Base-by-base conservation (phyloP, 1,284 basidiomycete genomes). In the Exobasidium cylindrosporum region DNA sequence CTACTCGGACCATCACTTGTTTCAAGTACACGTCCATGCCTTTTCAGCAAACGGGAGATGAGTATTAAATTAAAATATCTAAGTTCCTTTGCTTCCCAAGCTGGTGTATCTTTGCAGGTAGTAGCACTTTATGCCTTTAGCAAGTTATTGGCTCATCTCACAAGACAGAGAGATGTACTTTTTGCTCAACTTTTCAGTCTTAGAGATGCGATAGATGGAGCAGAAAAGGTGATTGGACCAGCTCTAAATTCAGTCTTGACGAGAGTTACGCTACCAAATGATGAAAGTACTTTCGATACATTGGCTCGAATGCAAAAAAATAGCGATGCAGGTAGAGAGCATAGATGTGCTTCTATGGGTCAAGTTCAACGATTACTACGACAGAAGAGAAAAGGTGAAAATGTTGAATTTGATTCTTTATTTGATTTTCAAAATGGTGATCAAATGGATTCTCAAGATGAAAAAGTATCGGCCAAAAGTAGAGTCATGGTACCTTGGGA, bases 181-280 rank as follows among this genome's bases (percentile, higher is more conserved):
- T 73, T 78, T 57, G 76, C 74, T 0, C 73, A 77, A 63, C 66
- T 78, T 6, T 64, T 77, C 17, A 67, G 69, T 10, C 58, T 78
- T 21, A 57, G 76, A 13, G 68, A 70, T 46, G 62, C 67, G 5
- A 3, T 35, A n/a, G 65, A 62, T 0, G 69, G 67, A n/a, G 73
- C 67, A 0, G 67, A 71, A 26, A 66, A 64, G 3, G 64, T 70
- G 31, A 61, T 78, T 17, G 74, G 74, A 5, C 74, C 76, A 0
- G 69, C 72, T 1, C 69, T 78, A 62, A 78, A 78, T 52, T 75
- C 76, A 10, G 64, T 76, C 4, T 65, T 72, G 24, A 70, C 70
- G 29, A 70, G 70, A 6, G 44, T 78, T 13, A 46, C 62, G 4
- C 63, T 69, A 31, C 57, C 46, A 6, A 45, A 63, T 1, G 58